These are phyloP conservation scores for Gnetum montanum DNA, from an alignment of 75 land plant species.

Conservation along the genomic window DNA sequence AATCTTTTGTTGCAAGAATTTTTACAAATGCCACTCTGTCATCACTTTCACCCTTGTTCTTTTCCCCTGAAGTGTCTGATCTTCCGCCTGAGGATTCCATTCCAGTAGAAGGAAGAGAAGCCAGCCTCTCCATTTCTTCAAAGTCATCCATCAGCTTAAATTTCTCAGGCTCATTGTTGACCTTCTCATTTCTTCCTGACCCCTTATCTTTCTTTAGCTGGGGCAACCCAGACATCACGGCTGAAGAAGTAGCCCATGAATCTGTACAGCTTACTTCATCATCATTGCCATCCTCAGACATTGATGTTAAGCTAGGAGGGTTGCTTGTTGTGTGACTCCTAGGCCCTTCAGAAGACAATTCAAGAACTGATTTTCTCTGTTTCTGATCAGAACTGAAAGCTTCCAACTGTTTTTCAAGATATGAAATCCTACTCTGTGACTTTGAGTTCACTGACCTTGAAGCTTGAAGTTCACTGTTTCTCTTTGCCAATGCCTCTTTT, in stretches of 20 bases:
- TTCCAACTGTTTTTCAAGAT: conserved; percentile 37
- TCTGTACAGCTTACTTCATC: conserved; percentile 57
- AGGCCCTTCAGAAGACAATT: conserved; percentile 15
- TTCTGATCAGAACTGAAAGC: conserved; percentile 16
- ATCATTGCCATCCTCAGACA: conserved; percentile 74
- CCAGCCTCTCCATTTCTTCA: conserved; percentile 85
- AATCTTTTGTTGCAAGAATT: conserved; percentile 2
- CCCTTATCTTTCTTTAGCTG: conserved; percentile 47
- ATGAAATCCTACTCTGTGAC: conserved; percentile 70
- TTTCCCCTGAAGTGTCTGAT: conserved; percentile 1
- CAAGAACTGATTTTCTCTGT: conserved; percentile 8
- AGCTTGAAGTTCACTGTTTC: conserved; percentile 72
- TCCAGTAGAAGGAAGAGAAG: conserved; percentile 28
- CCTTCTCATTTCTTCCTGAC: conserved; percentile 14
- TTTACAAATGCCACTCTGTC: conserved; percentile 6
- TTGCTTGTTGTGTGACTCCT: conserved; percentile 26
- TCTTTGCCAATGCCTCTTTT: conserved; percentile 76
- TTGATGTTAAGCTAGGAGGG: conserved; percentile 51
- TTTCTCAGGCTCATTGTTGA: conserved; percentile 29
- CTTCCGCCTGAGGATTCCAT: conserved; percentile 4
- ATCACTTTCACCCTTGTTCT: background rate
- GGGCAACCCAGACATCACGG: conserved; percentile 43
- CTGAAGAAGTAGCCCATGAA: conserved; percentile 54
- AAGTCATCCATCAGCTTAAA: conserved; percentile 94
- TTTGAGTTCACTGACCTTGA: conserved; percentile 65